Evolutionary conservation across 164 flowering plant genomes (phyloP), one percentile per base, ranked within the genome.

Genomic region (Sedum album): DNA sequence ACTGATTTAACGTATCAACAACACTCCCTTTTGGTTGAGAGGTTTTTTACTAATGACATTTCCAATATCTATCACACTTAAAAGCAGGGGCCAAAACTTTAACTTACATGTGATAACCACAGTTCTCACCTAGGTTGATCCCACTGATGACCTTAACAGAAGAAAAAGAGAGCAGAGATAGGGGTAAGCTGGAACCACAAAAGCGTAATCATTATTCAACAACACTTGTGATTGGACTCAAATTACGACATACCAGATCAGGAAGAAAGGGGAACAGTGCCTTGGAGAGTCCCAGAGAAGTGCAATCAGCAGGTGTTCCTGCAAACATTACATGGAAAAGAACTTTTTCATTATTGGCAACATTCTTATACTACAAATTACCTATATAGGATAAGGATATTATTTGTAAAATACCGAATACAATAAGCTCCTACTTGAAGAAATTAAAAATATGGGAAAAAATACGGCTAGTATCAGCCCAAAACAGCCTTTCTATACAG

Each of bases 251-350:
- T 82, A 93, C 98, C 91, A 93, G 78, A 78, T 90, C 96, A 78
- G 98, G 90, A 64, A 78, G 39, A 28, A 78, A 70, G 39, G 90
- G 87, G 69, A 88, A 93, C 31, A 93, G 89, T 61, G 76, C 76
- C 74, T 79, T 55, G 18, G 96, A 93, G 73, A 90, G 46, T 28
- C 96, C 98, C 76, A 93, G 64, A 67, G 96, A 87, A 69, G 96
- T 68, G 77, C 90, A 86, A 78, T 93, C 98, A 38, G 94, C 97
- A 20, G 98, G 98, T 33, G 92, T 90, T 71, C 98, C 98, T 93
- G 61, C 61, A 55, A 26, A 11, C 31, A 26, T 26, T 31, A 55
- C 31, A 11, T 14, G 18, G 20, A 6, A 55, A 26, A 25, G 31
- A 53, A 5, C 5, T 26, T 55, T 55, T 5, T 55, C 61, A 28